These are phyloP conservation scores for Lichtheimia ramosa DNA, from an alignment of 371 early-diverging fungal genomes.

Conservation along the genomic window DNA sequence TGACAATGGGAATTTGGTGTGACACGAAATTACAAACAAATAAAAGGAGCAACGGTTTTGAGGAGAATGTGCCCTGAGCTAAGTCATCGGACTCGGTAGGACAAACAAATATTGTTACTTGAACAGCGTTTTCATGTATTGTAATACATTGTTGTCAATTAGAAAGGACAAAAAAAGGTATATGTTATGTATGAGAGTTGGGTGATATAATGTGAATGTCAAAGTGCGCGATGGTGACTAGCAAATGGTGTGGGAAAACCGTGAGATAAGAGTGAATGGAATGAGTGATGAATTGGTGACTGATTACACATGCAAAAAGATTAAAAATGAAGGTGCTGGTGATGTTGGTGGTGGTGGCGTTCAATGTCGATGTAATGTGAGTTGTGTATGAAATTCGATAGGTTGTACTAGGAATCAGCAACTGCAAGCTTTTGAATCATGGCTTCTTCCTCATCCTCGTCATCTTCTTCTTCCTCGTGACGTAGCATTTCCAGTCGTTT, in stretches of 20 bases:
- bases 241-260: neutral
- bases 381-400: neutral
- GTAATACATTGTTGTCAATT: too few relatives aligned
- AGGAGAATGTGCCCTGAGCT: too few relatives aligned
- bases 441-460: conserved; percentile 19
- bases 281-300: neutral
- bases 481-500: conserved; percentile 16
- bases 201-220: conserved; percentile 2
- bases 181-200: too few relatives aligned
- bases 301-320: conserved; percentile 10
- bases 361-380: neutral
- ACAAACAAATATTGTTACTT: too few relatives aligned
- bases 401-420: conserved; percentile 6
- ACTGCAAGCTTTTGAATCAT: conserved; percentile 14
- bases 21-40: too few relatives aligned
- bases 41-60: too few relatives aligned
- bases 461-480: conserved; percentile 19
- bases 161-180: too few relatives aligned
- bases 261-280: too few relatives aligned
- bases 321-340: conserved; percentile 1
- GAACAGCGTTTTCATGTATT: too few relatives aligned
- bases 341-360: neutral
- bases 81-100: too few relatives aligned
- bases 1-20: too few relatives aligned
- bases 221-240: neutral